phyloP scores from a whole-genome alignment of 108 stramenopile species.

The Cyclotella choctawhatcheeana region DNA sequence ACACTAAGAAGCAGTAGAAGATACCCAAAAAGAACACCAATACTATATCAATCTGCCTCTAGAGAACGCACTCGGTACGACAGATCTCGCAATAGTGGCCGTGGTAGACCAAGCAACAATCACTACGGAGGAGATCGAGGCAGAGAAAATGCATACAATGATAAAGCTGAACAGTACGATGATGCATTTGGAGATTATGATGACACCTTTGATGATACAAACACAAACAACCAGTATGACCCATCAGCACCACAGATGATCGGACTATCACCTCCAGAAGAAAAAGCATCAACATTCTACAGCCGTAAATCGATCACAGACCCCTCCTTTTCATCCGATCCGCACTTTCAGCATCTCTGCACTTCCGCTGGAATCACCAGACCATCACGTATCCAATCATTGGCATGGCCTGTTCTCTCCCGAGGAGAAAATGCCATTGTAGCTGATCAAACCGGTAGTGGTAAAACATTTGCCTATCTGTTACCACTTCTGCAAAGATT shows the following conservation, averaged over 20 bases:
- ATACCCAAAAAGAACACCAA: neutral
- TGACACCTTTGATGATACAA: neutral
- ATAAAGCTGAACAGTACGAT: neutral
- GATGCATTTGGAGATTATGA: slow-evolving; percentile 30
- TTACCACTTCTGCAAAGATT: slow-evolving; percentile 75
- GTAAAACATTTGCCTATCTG: slow-evolving; percentile 93
- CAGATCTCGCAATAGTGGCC: neutral
- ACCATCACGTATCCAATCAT: slow-evolving; percentile 81
- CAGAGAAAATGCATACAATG: neutral
- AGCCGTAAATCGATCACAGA: slow-evolving; percentile 70
- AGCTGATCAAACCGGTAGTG: slow-evolving; percentile 95
- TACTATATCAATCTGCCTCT: neutral
- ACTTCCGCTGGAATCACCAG: slow-evolving; percentile 58
- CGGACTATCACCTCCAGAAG: neutral
- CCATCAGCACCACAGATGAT: neutral
- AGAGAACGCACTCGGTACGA: neutral
- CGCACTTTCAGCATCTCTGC: slow-evolving; percentile 61
- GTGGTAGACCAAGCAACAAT: neutral
- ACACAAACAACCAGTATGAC: neutral
- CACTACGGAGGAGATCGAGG: neutral
- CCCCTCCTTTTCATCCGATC: slow-evolving; percentile 51
- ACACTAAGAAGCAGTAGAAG: neutral
- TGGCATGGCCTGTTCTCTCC: slow-evolving; percentile 77
- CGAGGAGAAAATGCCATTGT: slow-evolving; percentile 78
- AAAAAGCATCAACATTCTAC: slow-evolving; percentile 67